Conservation (phyloP, 2,329 filamentous ascomycete species). For the Diplodia scrobiculata region DNA sequence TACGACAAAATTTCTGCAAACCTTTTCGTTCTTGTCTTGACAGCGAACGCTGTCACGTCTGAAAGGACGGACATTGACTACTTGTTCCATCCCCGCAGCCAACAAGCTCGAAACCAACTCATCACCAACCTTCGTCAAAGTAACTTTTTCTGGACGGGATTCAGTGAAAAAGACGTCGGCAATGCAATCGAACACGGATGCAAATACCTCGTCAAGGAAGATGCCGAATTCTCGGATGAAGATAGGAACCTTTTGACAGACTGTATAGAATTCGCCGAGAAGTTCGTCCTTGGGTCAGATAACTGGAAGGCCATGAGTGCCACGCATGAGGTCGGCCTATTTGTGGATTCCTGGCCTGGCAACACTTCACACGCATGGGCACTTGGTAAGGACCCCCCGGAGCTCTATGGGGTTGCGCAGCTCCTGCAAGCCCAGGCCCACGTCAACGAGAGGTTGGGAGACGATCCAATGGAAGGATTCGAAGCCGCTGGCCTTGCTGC, state of each 20-base stretch:
- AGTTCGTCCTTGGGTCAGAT: conserved; percentile 58
- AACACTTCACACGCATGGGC: conserved; percentile 67
- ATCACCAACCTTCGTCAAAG: conserved; percentile 79
- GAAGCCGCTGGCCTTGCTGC: conserved; percentile 31
- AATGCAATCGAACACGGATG: conserved; percentile 67
- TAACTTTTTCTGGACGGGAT: conserved; percentile 84
- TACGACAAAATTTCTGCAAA: conserved; percentile 84
- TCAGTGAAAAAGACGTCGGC: conserved; percentile 63
- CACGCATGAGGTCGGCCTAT: conserved; percentile 77
- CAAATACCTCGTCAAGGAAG: conserved; percentile 66
- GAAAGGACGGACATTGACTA: conserved; percentile 83
- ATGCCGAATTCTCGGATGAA: conserved; percentile 59
- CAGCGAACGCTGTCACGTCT: conserved; percentile 84
- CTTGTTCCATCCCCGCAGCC: conserved; percentile 78
- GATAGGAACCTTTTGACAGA: conserved; percentile 64
- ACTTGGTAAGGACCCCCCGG: conserved; percentile 54
- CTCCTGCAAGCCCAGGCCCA: conserved; percentile 59
- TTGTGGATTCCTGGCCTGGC: conserved; percentile 67
- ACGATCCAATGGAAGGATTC: conserved; percentile 36
- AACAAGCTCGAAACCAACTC: conserved; percentile 65
- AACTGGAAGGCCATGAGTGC: conserved; percentile 68
- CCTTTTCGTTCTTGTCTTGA: conserved; percentile 79
- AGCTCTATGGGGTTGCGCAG: conserved; percentile 62
- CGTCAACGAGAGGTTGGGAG: conserved; percentile 45
- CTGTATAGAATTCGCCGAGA: conserved; percentile 66